Conservation (phyloP, 352 stramenopile species). For the Hyaloperonospora brassicae region DNA sequence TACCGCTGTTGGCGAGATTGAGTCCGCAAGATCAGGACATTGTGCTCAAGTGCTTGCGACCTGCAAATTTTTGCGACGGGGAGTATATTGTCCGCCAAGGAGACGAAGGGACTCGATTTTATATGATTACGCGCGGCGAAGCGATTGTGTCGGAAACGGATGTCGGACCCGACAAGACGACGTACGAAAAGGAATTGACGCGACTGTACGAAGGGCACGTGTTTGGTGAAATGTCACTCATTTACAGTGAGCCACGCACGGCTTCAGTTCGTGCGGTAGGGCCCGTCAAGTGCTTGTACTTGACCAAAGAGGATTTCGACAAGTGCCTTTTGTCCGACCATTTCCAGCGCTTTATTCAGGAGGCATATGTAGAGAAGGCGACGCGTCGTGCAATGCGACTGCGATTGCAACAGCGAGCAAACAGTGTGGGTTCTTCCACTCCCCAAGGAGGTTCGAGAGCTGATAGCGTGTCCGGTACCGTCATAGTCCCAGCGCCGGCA, state of each 20-base stretch:
- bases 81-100: slow-evolving; percentile 88
- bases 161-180: slow-evolving; percentile 28
- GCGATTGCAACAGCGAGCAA: slow-evolving; percentile 53
- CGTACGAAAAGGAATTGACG: slow-evolving; percentile 71
- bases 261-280: slow-evolving; percentile 71
- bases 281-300: slow-evolving; percentile 77
- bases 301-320: slow-evolving; percentile 85
- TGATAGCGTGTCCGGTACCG: slow-evolving; percentile 23
- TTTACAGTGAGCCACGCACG: slow-evolving; percentile 82
- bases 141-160: slow-evolving; percentile 74
- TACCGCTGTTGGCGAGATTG: slow-evolving; percentile 64
- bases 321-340: slow-evolving; percentile 74
- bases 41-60: slow-evolving; percentile 70
- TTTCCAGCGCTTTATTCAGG: slow-evolving; percentile 82
- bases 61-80: slow-evolving; percentile 75
- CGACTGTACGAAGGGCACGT: slow-evolving; percentile 83
- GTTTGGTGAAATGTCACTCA: slow-evolving; percentile 84
- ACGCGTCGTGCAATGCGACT: slow-evolving; percentile 75
- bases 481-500: slow-evolving; percentile 33
- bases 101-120: slow-evolving; percentile 82
- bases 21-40: slow-evolving; percentile 72
- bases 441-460: slow-evolving; percentile 17
- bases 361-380: slow-evolving; percentile 81
- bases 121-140: slow-evolving; percentile 85
- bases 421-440: slow-evolving; percentile 15